phyloP scores from a whole-genome alignment of 2,329 filamentous ascomycete species.

The Aspergillus vadensis region DNA sequence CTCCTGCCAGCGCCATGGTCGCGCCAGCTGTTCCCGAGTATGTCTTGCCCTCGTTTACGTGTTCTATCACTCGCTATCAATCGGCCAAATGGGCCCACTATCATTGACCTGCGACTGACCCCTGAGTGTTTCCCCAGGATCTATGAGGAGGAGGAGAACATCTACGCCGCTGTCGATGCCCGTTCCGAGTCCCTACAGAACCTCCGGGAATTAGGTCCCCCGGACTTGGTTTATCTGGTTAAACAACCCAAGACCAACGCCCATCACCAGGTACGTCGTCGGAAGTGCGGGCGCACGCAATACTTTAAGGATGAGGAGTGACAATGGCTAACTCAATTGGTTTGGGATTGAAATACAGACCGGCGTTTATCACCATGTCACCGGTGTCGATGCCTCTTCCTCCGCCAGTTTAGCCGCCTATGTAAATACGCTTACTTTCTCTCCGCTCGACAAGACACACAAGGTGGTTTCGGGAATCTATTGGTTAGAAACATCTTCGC shows the following conservation, averaged over 20 bases:
- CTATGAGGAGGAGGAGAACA: slow-evolving; percentile 80
- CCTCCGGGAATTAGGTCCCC: slow-evolving; percentile 89
- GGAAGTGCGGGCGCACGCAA: not conserved
- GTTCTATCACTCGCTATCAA: slow-evolving; percentile 29
- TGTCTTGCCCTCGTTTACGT: slow-evolving; percentile 42
- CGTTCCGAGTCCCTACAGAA: slow-evolving; percentile 84
- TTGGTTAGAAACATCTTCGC: slow-evolving; percentile 61
- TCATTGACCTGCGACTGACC: slow-evolving; percentile 24
- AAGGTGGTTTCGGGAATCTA: slow-evolving; percentile 95
- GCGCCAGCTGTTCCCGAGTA: slow-evolving; percentile 76
- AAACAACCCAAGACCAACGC: slow-evolving; percentile 68
- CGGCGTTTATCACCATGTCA: slow-evolving; percentile 97
- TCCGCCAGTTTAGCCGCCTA: slow-evolving; percentile 96
- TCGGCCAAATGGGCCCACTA: slow-evolving; percentile 21
- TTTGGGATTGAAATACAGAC: slow-evolving; percentile 55
- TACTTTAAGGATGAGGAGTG: not conserved
- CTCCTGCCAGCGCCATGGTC: slow-evolving; percentile 59
- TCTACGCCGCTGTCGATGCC: slow-evolving; percentile 81
- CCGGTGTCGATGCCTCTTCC: slow-evolving; percentile 93
- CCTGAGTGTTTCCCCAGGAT: slow-evolving; percentile 59
- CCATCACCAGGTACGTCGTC: slow-evolving; percentile 55
- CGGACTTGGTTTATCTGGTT: slow-evolving; percentile 91
- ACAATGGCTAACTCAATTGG: slow-evolving; percentile 3
- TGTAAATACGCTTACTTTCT: slow-evolving; percentile 95
- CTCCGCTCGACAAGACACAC: slow-evolving; percentile 76